Evolutionary conservation across 2,329 filamentous ascomycete species (phyloP).

Genomic region (Onygenales sp.): DNA sequence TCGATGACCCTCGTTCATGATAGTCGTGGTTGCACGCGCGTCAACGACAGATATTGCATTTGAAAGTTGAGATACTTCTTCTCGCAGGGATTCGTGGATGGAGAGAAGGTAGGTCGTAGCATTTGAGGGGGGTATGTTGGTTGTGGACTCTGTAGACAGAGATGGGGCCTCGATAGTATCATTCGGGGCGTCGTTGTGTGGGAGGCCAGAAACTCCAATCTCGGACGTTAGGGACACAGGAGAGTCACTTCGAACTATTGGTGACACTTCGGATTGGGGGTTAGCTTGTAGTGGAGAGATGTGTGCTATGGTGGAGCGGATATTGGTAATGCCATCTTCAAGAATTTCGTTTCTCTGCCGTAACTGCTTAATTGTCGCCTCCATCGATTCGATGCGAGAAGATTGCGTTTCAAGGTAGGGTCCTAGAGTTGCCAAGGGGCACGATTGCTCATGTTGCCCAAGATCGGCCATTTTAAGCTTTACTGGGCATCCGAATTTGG

Average conservation of each 20-base stretch:
- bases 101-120: slow-evolving; percentile 50
- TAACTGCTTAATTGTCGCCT: slow-evolving; percentile 34
- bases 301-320: slow-evolving; percentile 29
- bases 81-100: slow-evolving; percentile 51
- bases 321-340: slow-evolving; percentile 35
- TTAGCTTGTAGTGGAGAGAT: slow-evolving; percentile 9
- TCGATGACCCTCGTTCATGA: slow-evolving; percentile 53
- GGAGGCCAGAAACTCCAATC: slow-evolving; percentile 11
- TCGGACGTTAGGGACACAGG: slow-evolving; percentile 7
- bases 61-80: slow-evolving; percentile 48
- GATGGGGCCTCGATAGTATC: neutral
- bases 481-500: slow-evolving; percentile 34
- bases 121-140: slow-evolving; percentile 25
- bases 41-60: slow-evolving; percentile 50
- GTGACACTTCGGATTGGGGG: slow-evolving; percentile 10
- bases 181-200: slow-evolving; percentile 9
- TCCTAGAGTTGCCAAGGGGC: slow-evolving; percentile 40
- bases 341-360: slow-evolving; percentile 40
- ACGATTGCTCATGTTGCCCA: slow-evolving; percentile 38
- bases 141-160: slow-evolving; percentile 4
- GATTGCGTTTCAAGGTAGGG: slow-evolving; percentile 37
- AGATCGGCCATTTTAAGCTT: slow-evolving; percentile 28
- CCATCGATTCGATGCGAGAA: slow-evolving; percentile 33
- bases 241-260: slow-evolving; percentile 8
- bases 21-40: slow-evolving; percentile 51